A percentile compares a stretch with the other conserved stretches of the same genome.
phyloP scores from a whole-genome alignment of 306 rosid species.

The Neltuma alba region DNA sequence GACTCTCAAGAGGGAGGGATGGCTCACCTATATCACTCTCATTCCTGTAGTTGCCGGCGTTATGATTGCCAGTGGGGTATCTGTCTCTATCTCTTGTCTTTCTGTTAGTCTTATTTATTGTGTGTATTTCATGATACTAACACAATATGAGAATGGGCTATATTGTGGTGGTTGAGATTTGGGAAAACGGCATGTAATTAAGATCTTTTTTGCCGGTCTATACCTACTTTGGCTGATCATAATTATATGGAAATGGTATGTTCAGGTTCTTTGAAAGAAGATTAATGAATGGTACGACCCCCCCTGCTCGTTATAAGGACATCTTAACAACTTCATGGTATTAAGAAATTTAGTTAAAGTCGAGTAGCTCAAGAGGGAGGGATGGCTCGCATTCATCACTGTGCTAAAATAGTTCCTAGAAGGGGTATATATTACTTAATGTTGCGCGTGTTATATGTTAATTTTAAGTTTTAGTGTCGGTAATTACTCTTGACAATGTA shows the following conservation, averaged over 20 bases:
- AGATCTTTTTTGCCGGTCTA: not conserved
- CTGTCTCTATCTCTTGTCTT: not conserved
- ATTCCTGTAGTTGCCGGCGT: conserved; percentile 53
- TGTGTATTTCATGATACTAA: not conserved
- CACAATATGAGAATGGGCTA: not conserved
- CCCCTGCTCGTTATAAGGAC: not conserved
- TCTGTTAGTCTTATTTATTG: not conserved
- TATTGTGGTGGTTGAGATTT: not conserved
- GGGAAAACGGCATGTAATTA: not conserved
- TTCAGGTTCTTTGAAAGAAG: not conserved
- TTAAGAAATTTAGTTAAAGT: not conserved
- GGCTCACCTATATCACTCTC: conserved; percentile 45
- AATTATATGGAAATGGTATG: not conserved
- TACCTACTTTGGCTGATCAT: not conserved
- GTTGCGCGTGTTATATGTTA: not conserved
- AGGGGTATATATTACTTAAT: not conserved
- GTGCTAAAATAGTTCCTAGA: not conserved
- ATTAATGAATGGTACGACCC: not conserved
- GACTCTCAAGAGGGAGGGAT: conserved; percentile 42
- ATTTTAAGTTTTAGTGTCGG: not conserved
- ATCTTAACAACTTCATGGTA: not conserved
- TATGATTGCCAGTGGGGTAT: conserved; percentile 56
- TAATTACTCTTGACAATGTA: not conserved
- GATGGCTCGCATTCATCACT: too few relatives aligned
- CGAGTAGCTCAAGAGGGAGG: not conserved